Conservation (phyloP, 176 grass and related monocot species). For the Tillandsia leiboldiana region DNA sequence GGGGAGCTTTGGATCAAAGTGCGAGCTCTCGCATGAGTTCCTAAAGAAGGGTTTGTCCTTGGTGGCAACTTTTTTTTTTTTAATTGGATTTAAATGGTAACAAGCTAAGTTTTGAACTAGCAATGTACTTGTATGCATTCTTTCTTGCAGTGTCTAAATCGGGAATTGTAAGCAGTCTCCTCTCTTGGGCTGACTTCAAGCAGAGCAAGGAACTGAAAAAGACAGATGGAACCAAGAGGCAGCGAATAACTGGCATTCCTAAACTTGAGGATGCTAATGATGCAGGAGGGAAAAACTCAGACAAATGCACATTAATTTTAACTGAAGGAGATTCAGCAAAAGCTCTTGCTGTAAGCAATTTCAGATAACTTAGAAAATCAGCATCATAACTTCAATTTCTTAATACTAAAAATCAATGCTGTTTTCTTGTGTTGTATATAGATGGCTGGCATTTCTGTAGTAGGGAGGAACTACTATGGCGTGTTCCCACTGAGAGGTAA, state of each 20-base stretch:
- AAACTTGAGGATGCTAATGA: constrained; percentile 96
- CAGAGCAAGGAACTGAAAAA: constrained; percentile 83
- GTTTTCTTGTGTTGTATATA: constrained; percentile 14
- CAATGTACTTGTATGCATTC: not conserved
- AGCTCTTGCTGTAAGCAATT: constrained; percentile 67
- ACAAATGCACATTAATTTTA: constrained; percentile 71
- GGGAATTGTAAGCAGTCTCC: constrained; percentile 44
- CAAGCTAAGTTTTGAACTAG: not conserved
- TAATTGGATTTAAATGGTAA: not conserved
- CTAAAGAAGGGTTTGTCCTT: constrained; percentile 48
- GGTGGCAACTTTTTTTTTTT: not conserved
- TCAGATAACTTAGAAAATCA: not conserved
- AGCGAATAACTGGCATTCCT: constrained; percentile 53
- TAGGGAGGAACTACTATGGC: constrained; percentile 69
- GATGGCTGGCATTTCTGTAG: constrained; percentile 70
- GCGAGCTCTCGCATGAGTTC: constrained; percentile 49
- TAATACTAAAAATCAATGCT: not conserved
- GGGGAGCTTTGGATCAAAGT: constrained; percentile 76
- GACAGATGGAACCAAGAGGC: constrained; percentile 71
- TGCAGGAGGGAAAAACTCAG: constrained; percentile 67
- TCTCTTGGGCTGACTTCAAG: constrained; percentile 88
- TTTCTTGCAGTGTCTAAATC: constrained; percentile 50
- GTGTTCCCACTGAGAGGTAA: constrained; percentile 94
- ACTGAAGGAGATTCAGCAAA: constrained; percentile 98
- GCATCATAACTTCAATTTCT: not conserved